Conservation (phyloP, 352 stramenopile genomes). For the Sclerospora graminicola region DNA sequence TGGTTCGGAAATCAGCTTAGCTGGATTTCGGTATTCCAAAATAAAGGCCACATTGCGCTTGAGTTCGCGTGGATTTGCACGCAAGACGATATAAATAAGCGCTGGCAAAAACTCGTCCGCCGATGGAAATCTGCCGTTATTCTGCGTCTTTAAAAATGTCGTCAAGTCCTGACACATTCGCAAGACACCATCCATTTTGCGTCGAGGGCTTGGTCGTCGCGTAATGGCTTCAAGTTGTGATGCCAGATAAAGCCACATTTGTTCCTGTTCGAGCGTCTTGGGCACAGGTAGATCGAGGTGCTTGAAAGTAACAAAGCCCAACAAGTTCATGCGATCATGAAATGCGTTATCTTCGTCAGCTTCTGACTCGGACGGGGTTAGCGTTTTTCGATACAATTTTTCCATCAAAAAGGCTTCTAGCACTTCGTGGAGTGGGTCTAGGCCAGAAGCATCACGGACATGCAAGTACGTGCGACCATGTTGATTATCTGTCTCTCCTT, state of each 20-base stretch:
- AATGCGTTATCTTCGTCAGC: slow-evolving; percentile 50
- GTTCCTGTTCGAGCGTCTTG: slow-evolving; percentile 17
- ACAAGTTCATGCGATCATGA: slow-evolving; percentile 43
- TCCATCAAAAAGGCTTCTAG: slow-evolving; percentile 87
- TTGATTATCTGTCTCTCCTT: slow-evolving; percentile 7
- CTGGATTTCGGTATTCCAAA: slow-evolving; percentile 62
- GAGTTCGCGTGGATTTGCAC: slow-evolving; percentile 69
- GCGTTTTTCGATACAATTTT: slow-evolving; percentile 70
- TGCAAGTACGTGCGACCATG: slow-evolving; percentile 16
- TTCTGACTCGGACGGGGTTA: slow-evolving; percentile 37
- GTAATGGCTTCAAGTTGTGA: slow-evolving; percentile 35
- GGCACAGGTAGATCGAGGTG: slow-evolving; percentile 79
- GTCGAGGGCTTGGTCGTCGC: slow-evolving; percentile 48
- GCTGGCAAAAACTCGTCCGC: slow-evolving; percentile 88
- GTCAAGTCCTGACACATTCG: slow-evolving; percentile 67
- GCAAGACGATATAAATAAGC: slow-evolving; percentile 87
- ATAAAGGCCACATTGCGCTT: slow-evolving; percentile 86
- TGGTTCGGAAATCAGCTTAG: slow-evolving; percentile 76
- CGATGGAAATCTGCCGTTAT: slow-evolving; percentile 49
- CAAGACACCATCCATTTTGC: slow-evolving; percentile 81
- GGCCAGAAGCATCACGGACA: slow-evolving; percentile 25
- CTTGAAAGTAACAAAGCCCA: slow-evolving; percentile 73
- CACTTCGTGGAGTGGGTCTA: slow-evolving; percentile 48
- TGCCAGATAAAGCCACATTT: slow-evolving; percentile 34
- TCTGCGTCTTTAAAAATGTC: slow-evolving; percentile 40